Conservation (phyloP, 1,284 basidiomycete species). For the Ceratobasidium sp. region DNA sequence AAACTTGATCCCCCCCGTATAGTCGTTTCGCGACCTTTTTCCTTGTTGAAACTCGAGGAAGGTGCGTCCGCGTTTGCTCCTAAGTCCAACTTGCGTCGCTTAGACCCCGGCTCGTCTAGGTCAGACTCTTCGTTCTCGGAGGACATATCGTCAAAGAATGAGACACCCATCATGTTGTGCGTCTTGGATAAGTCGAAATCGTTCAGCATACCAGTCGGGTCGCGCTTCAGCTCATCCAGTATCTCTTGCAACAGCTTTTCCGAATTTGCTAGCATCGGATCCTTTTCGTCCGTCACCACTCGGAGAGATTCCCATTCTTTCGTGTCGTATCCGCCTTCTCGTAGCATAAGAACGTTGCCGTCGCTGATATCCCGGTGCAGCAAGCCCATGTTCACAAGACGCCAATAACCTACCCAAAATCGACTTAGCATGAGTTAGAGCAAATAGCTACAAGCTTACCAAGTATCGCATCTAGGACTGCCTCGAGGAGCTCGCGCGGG, state of each 20-base stretch:
- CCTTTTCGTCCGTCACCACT: background rate
- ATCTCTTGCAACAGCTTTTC: background rate
- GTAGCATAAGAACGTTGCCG: conserved; percentile 19
- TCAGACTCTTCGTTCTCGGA: too few relatives aligned
- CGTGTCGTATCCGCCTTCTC: background rate
- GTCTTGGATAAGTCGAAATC: conserved; percentile 8
- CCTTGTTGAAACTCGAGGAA: too few relatives aligned
- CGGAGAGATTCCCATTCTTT: background rate
- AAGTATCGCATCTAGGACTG: background rate
- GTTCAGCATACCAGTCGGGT: conserved; percentile 14
- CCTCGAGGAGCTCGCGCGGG: background rate
- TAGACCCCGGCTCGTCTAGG: too few relatives aligned
- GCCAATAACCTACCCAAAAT: conserved; percentile 19
- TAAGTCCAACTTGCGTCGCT: too few relatives aligned
- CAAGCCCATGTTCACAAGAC: background rate
- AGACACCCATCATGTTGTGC: background rate
- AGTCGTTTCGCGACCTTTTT: too few relatives aligned
- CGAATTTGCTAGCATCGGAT: background rate
- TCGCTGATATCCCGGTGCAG: conserved; percentile 31
- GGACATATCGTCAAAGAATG: too few relatives aligned
- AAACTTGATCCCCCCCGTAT: too few relatives aligned
- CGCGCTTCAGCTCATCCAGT: background rate
- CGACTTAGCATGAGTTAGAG: background rate
- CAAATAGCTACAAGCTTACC: background rate
- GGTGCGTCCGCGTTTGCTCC: too few relatives aligned